phyloP scores from a whole-genome alignment of 2,329 filamentous ascomycete species.

The Myriosclerotinia scirpicola region DNA sequence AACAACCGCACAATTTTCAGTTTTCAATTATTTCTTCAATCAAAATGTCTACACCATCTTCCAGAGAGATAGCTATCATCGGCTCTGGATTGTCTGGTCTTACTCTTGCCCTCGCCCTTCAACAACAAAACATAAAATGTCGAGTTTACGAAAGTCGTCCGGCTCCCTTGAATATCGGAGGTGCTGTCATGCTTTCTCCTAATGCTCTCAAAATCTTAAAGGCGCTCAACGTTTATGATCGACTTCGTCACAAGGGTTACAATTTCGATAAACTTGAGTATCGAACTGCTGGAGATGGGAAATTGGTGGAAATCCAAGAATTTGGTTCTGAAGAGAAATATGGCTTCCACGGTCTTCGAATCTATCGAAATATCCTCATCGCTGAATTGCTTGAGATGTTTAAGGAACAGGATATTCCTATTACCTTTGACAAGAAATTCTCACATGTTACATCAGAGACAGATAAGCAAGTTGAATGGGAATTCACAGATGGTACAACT shows the following conservation, averaged over 20 bases:
- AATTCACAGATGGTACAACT: conserved; percentile 49
- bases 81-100: conserved; percentile 53
- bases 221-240: conserved; percentile 49
- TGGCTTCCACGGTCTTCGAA: conserved; percentile 53
- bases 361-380: conserved; percentile 55
- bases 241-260: conserved; percentile 47
- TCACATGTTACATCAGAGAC: conserved; percentile 46
- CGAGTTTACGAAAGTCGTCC: conserved; percentile 53
- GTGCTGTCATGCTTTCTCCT: conserved; percentile 59
- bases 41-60: conserved; percentile 12
- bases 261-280: conserved; percentile 54
- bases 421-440: conserved; percentile 53
- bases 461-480: conserved; percentile 46
- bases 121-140: conserved; percentile 50
- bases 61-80: conserved; percentile 45
- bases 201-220: conserved; percentile 58
- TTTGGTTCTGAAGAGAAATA: conserved; percentile 51
- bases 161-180: conserved; percentile 49
- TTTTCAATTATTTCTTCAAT: background rate
- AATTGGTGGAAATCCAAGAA: conserved; percentile 46
- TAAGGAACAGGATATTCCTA: conserved; percentile 43
- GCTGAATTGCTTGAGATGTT: conserved; percentile 48
- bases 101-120: conserved; percentile 54
- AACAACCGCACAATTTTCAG: background rate
- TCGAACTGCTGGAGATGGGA: conserved; percentile 40